Base-by-base conservation (phyloP, 305 asterid genomes). In the Fraxinus angustifolia region DNA sequence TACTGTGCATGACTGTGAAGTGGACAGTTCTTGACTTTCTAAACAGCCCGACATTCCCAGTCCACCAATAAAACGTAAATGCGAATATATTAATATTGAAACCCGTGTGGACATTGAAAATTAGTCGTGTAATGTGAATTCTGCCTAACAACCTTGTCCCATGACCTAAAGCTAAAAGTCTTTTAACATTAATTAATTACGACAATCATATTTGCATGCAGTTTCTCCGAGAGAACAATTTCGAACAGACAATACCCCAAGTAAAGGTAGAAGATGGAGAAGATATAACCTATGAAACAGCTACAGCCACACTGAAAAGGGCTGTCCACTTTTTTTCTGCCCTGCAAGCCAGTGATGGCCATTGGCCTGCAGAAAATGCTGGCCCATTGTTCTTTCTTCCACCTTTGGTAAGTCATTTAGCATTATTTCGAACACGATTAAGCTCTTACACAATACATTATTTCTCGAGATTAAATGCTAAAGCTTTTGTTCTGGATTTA, bases 341-440 rank as follows among this genome's bases (percentile, higher is more conserved):
- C 40, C 85, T 93, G 88, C 99, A 95, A 85, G 98, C 97, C 14
- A 84, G 78, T 45, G 99, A 95, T 70, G 99, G 99, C 33, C 98
- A 95, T 78, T 95, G 99, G 98, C 97, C 99, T 0, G 97, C 98
- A 0, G 98, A 92, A 89, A 95, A 90, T 60, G 94, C 97, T 0
- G 98, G 99, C 12, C 97, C 98, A n/a, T 72, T 93, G 67, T 95
- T 86, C 90, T 95, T 90, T 85, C 95, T 95, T 80, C 99, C 97
- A 26, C 99, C 99, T 71, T 21, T 95, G 88, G 99, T 95, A 1
- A 86, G 86, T 75, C 23, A 0, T 36, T 62, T 26, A n/a, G 19
- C 38, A 58, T 19, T 21, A 36, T 7, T 23, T 21, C 0, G 8
- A 53, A 53, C 65, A n/a, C n/a, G 10, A 53, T n/a, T 50, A 50